Evolutionary conservation across 192 early-diverging fungal genomes (phyloP).

Genomic region (Kappamyces sp.): DNA sequence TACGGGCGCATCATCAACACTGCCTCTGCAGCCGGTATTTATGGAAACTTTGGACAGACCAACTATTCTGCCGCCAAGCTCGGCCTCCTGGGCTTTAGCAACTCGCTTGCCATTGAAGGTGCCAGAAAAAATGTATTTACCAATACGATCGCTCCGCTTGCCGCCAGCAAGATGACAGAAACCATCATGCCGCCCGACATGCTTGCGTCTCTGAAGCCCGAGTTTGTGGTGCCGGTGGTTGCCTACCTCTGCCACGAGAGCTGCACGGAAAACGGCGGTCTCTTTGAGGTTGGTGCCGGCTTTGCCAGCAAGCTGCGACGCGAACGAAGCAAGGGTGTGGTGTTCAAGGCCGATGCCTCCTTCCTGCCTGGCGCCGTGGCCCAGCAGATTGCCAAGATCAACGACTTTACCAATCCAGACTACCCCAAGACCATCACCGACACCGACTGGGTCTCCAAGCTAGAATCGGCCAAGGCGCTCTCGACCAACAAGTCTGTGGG

Average conservation of each 20-base stretch:
- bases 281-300: slow-evolving; percentile 96
- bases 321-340: slow-evolving; percentile 79
- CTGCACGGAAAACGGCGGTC: slow-evolving; percentile 67
- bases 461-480: slow-evolving; percentile 68
- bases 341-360: slow-evolving; percentile 83
- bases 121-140: slow-evolving; percentile 86
- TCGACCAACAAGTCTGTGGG: slow-evolving; percentile 49
- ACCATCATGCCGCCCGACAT: slow-evolving; percentile 95
- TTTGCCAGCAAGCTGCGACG: slow-evolving; percentile 91
- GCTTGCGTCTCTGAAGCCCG: slow-evolving; percentile 91
- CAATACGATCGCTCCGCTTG: slow-evolving; percentile 96
- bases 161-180: slow-evolving; percentile 88
- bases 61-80: slow-evolving; percentile 91
- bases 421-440: slow-evolving; percentile 74
- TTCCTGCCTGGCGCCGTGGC: slow-evolving; percentile 82
- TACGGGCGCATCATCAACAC: slow-evolving; percentile 90
- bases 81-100: slow-evolving; percentile 84
- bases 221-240: slow-evolving; percentile 92
- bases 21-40: slow-evolving; percentile 95
- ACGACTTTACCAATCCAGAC: slow-evolving; percentile 46
- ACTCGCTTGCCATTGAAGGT: slow-evolving; percentile 90
- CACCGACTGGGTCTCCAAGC: slow-evolving; percentile 73
- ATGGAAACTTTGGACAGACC: slow-evolving; percentile 97
- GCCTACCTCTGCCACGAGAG: slow-evolving; percentile 83
- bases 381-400: slow-evolving; percentile 71